Conservation (phyloP, 768 basidiomycete genomes). For the Omphalotus guepiniiformis region DNA sequence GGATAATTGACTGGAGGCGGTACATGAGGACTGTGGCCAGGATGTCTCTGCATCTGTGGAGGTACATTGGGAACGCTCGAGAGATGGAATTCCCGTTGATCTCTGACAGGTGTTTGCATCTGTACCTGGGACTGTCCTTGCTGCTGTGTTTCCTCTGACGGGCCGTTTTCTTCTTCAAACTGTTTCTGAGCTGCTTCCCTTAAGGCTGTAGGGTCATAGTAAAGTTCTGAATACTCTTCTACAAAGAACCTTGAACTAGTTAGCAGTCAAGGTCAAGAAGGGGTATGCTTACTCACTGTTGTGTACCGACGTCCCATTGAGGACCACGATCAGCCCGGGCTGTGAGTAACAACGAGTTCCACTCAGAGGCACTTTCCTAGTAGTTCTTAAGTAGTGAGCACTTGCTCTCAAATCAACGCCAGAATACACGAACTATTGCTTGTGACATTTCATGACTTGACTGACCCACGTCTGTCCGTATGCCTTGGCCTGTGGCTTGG, state of each 20-base stretch:
- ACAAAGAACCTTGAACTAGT: conserved; percentile 60
- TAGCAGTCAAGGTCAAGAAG: neutral
- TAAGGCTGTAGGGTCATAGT: conserved; percentile 66
- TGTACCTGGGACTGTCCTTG: conserved; percentile 28
- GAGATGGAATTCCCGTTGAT: conserved; percentile 17
- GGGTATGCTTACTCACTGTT: conserved; percentile 53
- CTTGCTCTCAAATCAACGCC: neutral
- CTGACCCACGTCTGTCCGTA: conserved; percentile 57
- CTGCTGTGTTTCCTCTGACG: conserved; percentile 20
- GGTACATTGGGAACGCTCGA: conserved; percentile 19
- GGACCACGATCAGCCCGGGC: conserved; percentile 81
- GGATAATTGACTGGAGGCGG: conserved; percentile 23
- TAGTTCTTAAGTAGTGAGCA: neutral
- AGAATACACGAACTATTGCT: conserved; percentile 53
- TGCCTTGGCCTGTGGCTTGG: conserved; percentile 44
- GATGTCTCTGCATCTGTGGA: conserved; percentile 21
- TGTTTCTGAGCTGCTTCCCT: conserved; percentile 47
- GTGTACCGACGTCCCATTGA: conserved; percentile 85
- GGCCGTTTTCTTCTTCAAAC: conserved; percentile 37
- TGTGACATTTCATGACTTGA: conserved; percentile 60
- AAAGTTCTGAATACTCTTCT: conserved; percentile 66
- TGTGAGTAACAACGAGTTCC: conserved; percentile 77
- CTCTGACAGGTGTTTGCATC: conserved; percentile 20
- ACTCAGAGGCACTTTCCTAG: conserved; percentile 76
- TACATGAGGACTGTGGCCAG: conserved; percentile 25